A percentile compares a stretch with the other conserved stretches of the same genome.
phyloP scores from a whole-genome alignment of 768 basidiomycete species.

The Dentipellis sp. region DNA sequence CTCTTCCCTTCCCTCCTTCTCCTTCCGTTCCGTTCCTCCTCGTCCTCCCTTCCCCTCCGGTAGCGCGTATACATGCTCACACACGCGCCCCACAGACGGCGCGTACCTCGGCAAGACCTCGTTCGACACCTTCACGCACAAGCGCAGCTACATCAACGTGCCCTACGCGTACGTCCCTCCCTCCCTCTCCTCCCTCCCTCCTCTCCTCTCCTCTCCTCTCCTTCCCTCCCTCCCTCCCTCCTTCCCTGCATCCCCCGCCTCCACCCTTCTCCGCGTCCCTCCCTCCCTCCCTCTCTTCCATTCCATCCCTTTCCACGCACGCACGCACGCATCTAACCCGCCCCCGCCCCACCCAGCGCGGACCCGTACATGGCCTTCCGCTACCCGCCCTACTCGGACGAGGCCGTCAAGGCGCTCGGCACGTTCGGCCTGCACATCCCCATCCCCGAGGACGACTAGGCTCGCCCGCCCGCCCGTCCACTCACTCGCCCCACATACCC shows the following conservation, averaged over 20 bases:
- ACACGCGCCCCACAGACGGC: conserved; percentile 14
- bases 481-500: too few relatives aligned
- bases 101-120: conserved; percentile 16
- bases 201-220: neutral
- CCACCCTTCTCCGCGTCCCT: too few relatives aligned
- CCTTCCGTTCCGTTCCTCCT: neutral
- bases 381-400: conserved; percentile 49
- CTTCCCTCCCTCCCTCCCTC: neutral
- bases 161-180: conserved; percentile 40
- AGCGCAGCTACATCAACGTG: conserved; percentile 40
- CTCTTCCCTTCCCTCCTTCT: neutral
- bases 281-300: neutral
- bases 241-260: too few relatives aligned
- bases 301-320: neutral
- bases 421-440: conserved; percentile 1
- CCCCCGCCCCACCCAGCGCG: conserved; percentile 26
- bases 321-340: too few relatives aligned
- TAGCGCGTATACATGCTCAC: neutral
- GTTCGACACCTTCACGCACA: conserved; percentile 36
- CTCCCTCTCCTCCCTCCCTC: neutral
- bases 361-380: conserved; percentile 41
- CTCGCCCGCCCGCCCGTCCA: too few relatives aligned
- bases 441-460: conserved; percentile 1
- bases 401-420: conserved; percentile 23
- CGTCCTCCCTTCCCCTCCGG: neutral